phyloP scores from a whole-genome alignment of 2,329 filamentous ascomycete genomes.

The Raffaelea deltoideospora region DNA sequence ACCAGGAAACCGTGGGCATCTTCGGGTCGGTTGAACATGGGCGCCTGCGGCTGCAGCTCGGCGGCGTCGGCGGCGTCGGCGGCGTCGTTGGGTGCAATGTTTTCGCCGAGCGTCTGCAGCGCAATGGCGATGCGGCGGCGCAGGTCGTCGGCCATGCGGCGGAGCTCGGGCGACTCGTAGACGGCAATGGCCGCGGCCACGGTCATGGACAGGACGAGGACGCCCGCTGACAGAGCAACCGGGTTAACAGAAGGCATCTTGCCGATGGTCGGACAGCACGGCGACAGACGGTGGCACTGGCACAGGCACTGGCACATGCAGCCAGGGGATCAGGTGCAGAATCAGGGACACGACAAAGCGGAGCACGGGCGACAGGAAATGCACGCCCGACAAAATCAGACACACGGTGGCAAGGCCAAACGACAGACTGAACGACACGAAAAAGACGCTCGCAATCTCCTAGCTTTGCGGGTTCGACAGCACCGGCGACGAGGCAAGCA shows the following conservation, averaged over 20 bases:
- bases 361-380: too few species aligned
- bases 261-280: neutral
- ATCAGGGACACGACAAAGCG: too few species aligned
- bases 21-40: conserved; percentile 49
- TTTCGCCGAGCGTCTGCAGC: conserved; percentile 42
- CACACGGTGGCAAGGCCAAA: too few species aligned
- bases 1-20: conserved; percentile 49
- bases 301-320: too few species aligned
- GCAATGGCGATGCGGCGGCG: conserved; percentile 46
- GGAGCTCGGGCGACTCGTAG: conserved; percentile 49
- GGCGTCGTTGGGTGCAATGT: conserved; percentile 26
- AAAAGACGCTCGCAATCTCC: too few species aligned
- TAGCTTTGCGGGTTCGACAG: too few species aligned
- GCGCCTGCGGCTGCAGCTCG: conserved; percentile 20
- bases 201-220: conserved; percentile 40
- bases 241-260: conserved; percentile 42
- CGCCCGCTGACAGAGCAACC: conserved; percentile 38
- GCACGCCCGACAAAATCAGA: too few species aligned
- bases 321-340: too few species aligned
- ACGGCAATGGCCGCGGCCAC: conserved; percentile 43
- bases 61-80: too few species aligned
- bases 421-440: too few species aligned
- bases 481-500: neutral
- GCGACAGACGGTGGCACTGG: neutral
- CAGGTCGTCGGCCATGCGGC: conserved; percentile 44